A percentile compares a stretch with the other conserved stretches of the same genome.
Conservation (phyloP, 805 yeast species). For the Maudiozyma pseudohumilis region DNA sequence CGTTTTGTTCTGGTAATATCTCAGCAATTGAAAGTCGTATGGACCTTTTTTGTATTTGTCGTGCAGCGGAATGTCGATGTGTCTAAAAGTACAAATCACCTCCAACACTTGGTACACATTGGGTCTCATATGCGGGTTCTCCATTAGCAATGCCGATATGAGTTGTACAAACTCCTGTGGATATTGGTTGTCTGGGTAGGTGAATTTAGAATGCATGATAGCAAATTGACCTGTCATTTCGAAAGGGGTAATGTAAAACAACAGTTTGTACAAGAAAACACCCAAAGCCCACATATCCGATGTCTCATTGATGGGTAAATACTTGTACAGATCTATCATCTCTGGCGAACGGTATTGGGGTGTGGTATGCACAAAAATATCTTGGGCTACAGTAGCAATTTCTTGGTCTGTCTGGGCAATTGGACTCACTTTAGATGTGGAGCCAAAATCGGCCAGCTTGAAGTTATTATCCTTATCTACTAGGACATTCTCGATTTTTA, state of each 20-base stretch:
- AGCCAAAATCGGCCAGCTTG: conserved; percentile 90
- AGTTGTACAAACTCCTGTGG: conserved; percentile 65
- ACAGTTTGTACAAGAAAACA: conserved; percentile 76
- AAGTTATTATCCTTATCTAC: conserved; percentile 61
- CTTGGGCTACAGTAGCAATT: conserved; percentile 69
- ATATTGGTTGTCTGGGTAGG: conserved; percentile 66
- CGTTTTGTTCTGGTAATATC: conserved; percentile 35
- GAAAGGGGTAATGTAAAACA: conserved; percentile 92
- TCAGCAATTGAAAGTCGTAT: conserved; percentile 47
- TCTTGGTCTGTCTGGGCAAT: conserved; percentile 66
- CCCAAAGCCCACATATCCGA: conserved; percentile 97
- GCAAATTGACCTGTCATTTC: conserved; percentile 78
- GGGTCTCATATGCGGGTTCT: conserved; percentile 75
- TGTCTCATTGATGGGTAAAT: conserved; percentile 80
- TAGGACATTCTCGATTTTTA: conserved; percentile 88
- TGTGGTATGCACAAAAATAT: conserved; percentile 82
- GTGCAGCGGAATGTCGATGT: conserved; percentile 41
- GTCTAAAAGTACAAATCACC: conserved; percentile 53
- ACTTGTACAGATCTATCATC: conserved; percentile 82
- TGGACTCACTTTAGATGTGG: conserved; percentile 45
- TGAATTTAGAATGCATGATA: conserved; percentile 72
- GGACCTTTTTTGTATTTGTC: conserved; percentile 39
- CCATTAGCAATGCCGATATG: conserved; percentile 70
- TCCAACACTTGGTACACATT: conserved; percentile 70
- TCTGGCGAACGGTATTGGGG: conserved; percentile 95